Conservation (phyloP, 225 moss, liverwort and hornwort genomes). For the Marchantia polymorpha region DNA sequence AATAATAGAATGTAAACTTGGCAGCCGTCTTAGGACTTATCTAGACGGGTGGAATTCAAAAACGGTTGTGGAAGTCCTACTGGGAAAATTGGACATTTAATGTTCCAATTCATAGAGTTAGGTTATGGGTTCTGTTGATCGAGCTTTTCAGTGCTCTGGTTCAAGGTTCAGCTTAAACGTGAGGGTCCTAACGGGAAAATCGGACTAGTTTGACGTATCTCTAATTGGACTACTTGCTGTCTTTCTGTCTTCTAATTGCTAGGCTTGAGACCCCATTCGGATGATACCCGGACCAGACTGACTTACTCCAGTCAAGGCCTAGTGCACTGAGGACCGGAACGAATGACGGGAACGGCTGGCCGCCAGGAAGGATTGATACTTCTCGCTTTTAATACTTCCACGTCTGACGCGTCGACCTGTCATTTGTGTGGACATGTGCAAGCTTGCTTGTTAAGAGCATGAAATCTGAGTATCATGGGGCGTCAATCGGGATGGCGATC, state of each 20-base stretch:
- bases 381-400: background rate
- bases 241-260: no score
- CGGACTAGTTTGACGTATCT: background rate
- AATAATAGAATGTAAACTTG: no score
- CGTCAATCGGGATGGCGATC: no score
- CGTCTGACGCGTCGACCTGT: background rate
- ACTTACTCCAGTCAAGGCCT: background rate
- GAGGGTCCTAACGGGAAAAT: background rate
- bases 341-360: background rate
- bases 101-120: no score
- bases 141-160: no score
- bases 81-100: no score
- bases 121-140: no score
- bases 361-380: background rate
- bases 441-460: background rate
- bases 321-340: background rate
- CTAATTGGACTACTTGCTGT: no score
- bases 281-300: background rate
- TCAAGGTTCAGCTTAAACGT: background rate
- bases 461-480: background rate
- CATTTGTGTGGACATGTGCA: background rate
- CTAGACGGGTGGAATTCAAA: no score
- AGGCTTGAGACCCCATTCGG: background rate
- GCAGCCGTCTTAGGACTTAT: no score
- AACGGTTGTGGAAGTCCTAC: no score